A percentile compares a stretch with the other conserved stretches of the same genome.
These are phyloP conservation scores for Elongisporangium anandrum DNA, from an alignment of 352 stramenopile species.

Conservation along the genomic window DNA sequence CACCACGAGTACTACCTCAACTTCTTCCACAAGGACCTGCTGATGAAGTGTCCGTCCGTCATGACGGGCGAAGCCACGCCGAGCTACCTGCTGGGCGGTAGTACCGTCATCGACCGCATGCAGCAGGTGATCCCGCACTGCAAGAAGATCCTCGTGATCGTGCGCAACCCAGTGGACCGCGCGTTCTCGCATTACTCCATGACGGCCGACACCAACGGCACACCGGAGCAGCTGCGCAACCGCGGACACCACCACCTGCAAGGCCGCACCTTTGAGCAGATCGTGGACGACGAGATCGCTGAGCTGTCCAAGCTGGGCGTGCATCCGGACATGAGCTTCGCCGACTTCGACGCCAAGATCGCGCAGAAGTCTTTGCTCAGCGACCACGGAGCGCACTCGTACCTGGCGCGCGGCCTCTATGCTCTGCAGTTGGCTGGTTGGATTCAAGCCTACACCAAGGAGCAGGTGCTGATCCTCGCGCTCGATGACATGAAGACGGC, in stretches of 20 bases:
- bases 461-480: constrained; percentile 91
- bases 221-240: constrained; percentile 71
- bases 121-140: constrained; percentile 72
- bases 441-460: constrained; percentile 84
- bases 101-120: constrained; percentile 67
- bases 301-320: constrained; percentile 57
- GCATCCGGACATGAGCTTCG: constrained; percentile 67
- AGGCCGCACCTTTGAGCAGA: constrained; percentile 59
- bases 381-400: constrained; percentile 79
- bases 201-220: constrained; percentile 74
- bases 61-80: constrained; percentile 92
- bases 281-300: constrained; percentile 68
- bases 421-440: constrained; percentile 92
- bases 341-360: constrained; percentile 64
- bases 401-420: constrained; percentile 90
- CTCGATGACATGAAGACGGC: constrained; percentile 92
- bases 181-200: constrained; percentile 90
- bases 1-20: constrained; percentile 78
- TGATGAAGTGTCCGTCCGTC: constrained; percentile 87
- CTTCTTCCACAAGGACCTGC: constrained; percentile 78
- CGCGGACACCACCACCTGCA: constrained; percentile 68
- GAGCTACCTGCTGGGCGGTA: constrained; percentile 88
- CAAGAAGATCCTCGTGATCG: constrained; percentile 78
- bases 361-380: constrained; percentile 36
- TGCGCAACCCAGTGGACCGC: constrained; percentile 80